Percentiles rank a stretch among this genome's conserved stretches.
phyloP scores from a whole-genome alignment of 192 early-diverging fungal species.

The Entrophospora sp. region DNA sequence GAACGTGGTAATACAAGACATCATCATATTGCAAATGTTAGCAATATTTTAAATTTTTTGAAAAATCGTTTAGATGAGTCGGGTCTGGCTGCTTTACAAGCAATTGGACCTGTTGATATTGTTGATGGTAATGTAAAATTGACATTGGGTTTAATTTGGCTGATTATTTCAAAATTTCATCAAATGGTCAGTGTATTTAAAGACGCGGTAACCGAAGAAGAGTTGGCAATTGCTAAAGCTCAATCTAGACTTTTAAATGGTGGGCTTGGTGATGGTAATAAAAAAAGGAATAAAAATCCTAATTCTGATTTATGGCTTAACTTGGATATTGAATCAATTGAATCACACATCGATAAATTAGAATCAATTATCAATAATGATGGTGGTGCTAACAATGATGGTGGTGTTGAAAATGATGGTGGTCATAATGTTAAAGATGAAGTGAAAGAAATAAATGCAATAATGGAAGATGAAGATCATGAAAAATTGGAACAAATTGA shows the following conservation, averaged over 20 bases:
- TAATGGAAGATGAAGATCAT: neutral
- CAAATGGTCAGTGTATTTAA: constrained; percentile 9
- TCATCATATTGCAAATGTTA: constrained; percentile 19
- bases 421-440: too few species aligned
- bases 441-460: neutral
- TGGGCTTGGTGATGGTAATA: neutral
- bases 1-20: constrained; percentile 19
- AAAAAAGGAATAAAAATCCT: neutral
- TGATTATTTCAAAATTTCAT: constrained; percentile 16
- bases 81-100: constrained; percentile 10
- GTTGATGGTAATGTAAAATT: constrained; percentile 21
- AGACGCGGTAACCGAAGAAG: neutral
- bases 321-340: too few species aligned
- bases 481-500: neutral
- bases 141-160: constrained; percentile 16
- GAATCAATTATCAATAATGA: too few species aligned
- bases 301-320: too few species aligned
- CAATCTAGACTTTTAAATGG: too few species aligned
- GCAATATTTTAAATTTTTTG: constrained; percentile 10
- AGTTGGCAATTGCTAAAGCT: neutral
- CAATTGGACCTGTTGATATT: constrained; percentile 19
- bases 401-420: too few species aligned
- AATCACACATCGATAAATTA: too few species aligned
- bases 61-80: constrained; percentile 3
- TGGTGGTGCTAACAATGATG: too few species aligned